Percentiles rank a stretch among this genome's conserved stretches.
Conservation (phyloP, 345 rosid genomes). For the Streptanthus diversifolius region DNA sequence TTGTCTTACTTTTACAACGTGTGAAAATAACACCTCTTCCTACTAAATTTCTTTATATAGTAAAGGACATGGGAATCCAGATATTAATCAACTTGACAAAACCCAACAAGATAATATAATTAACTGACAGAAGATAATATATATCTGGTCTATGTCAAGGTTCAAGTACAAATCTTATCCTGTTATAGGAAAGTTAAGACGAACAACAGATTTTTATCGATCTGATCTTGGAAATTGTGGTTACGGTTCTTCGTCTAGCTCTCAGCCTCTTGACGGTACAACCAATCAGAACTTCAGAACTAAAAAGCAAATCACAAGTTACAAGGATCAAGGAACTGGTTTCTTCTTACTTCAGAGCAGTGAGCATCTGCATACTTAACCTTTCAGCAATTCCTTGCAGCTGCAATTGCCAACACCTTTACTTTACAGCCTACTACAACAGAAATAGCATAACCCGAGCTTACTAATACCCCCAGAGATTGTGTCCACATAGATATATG, state of each 20-base stretch:
- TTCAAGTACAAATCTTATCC: background rate
- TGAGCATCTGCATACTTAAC: background rate
- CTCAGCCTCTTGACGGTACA: slow-evolving; percentile 1
- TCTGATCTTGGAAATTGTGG: background rate
- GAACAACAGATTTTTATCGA: background rate
- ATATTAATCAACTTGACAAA: background rate
- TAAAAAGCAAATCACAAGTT: background rate
- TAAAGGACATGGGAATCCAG: background rate
- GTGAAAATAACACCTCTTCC: background rate
- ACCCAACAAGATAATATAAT: background rate
- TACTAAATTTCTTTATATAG: background rate
- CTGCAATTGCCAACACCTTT: background rate
- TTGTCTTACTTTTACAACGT: slow-evolving; percentile 2
- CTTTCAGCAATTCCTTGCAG: background rate
- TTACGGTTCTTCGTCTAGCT: background rate
- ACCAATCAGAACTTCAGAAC: background rate
- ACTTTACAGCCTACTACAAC: background rate
- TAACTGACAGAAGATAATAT: background rate
- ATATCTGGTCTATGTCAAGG: background rate
- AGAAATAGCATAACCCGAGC: background rate
- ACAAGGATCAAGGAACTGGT: background rate
- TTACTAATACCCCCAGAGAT: background rate
- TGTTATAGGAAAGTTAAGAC: background rate
- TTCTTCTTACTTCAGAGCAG: background rate
- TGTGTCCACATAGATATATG: background rate